Evolutionary conservation across 1,139 yeast genomes (phyloP), one percentile per base, ranked within the genome.

Genomic region (Protomyces inouyei): DNA sequence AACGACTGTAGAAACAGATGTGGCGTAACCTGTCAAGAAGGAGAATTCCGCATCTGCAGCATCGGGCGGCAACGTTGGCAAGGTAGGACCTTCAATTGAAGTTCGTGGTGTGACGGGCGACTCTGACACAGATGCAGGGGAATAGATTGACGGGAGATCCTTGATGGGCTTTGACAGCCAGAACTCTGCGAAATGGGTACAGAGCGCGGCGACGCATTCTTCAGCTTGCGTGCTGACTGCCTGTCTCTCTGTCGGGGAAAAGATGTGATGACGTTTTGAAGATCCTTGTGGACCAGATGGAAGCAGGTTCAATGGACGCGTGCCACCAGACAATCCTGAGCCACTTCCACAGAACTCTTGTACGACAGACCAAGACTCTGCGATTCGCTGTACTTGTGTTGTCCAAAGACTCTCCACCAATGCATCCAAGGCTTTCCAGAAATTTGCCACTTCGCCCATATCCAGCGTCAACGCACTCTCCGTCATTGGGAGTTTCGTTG

Each of bases 21-120:
- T 86, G 0, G 88, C 78, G 65, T 77, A 76, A 0, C 85, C 85
- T 1, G 91, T 90, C 35, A 85, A 71, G 69, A 84, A 85, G 1
- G 85, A 40, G 28, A 55, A 52, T 28, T 60, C 63, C 2, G 54
- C 55, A 2, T 52, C 57, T 2, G 43, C 52, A 2, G 43, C 21
- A n/a, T 52, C 52, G 12, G 54, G 54, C 9, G 55, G 64, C 32
- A 28, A 18, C 6, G 23, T 43, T 2, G 48, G 48, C 48, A 43
- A 18, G 12, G 3, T 18, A 10, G 48, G 48, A 5, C 48, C 66
- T 40, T 60, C 55, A 38, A 25, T 43, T 46, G 43, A 52, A 35
- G 28, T 55, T 12, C 18, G 5, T 21, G 28, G 37, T 21, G 32
- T 37, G 18, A 45, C 28, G 40, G 25, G 37, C 18, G 63, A 40